A percentile compares a stretch with the other conserved stretches of the same genome.
Conservation (phyloP, 306 rosid species). For the Citrullus amarus region DNA sequence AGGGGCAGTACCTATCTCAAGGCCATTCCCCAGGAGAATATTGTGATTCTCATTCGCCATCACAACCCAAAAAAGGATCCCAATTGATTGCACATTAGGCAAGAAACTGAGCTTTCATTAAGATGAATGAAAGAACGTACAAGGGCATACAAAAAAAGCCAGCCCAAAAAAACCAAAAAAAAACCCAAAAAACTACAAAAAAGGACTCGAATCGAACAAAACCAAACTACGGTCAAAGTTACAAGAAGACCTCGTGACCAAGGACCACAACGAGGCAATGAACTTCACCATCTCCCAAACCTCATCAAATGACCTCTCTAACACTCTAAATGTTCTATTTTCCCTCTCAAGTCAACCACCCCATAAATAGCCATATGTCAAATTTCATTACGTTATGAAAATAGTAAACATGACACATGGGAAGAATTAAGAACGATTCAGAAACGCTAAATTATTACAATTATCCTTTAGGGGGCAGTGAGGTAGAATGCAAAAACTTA, state of each 20-base stretch:
- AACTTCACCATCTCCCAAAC: background rate
- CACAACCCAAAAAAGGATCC: background rate
- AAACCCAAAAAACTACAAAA: background rate
- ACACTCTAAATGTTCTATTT: background rate
- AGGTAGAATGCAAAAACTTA: constrained; percentile 27
- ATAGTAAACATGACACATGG: background rate
- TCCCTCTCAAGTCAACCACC: background rate
- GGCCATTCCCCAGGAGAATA: background rate
- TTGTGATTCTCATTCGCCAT: background rate
- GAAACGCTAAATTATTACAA: background rate
- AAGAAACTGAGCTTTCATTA: background rate
- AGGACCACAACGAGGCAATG: background rate
- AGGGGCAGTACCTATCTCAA: background rate
- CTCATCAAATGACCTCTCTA: background rate
- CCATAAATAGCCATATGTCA: background rate
- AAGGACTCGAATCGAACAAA: background rate
- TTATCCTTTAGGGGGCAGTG: background rate
- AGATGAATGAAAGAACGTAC: background rate
- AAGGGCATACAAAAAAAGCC: background rate
- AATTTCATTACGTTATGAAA: background rate
- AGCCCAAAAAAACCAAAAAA: background rate
- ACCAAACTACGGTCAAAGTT: background rate
- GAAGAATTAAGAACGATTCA: background rate
- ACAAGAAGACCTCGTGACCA: background rate
- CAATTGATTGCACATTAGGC: background rate